Base-by-base conservation (phyloP, 768 basidiomycete species). In the Termitomyces sp. region DNA sequence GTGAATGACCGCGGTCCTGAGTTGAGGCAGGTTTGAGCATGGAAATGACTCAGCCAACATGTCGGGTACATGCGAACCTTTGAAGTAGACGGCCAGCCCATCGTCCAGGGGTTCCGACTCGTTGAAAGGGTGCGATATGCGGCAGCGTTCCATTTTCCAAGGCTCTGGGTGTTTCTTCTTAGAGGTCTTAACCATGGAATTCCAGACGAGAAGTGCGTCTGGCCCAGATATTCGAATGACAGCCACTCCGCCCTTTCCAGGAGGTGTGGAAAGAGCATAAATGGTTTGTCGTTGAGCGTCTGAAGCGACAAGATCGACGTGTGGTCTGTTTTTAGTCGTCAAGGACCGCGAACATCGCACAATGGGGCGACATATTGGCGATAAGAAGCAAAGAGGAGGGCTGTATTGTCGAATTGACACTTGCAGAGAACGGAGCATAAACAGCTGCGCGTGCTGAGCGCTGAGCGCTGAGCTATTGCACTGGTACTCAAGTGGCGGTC, bases 231-330 rank as follows among this genome's bases (percentile, higher is more conserved):
- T 75, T 57, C 94, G 81, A 51, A 95, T 73, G 38, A 96, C 85
- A 1, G 86, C 91, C 17, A 96, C 80, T 16, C 93, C 94, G 4
- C 82, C 92, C 59, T 87, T 92, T 1, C 92, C 94, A 2, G 89
- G 84, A 1, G 93, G 90, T 0, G 92, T 94, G 0, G 93, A 91
- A 27, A 95, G 77, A 1, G 93, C 94, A 67, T 89, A 96, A 45
- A 96, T 91, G 2, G 94, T 95, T 23, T 71, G 65, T n/a, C 79
- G 75, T 66, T 91, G 87, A 5, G 86, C 76, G 59, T 77, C 73
- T 21, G 78, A 78, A 37, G 63, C 67, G 34, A 71, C 60, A 6
- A 66, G 62, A 4, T 60, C 42, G 40, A 38, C 38, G n/a, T 38
- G 37, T 38, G 53, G 42, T 40, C 21, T 44, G 10, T 17, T 42